These are phyloP conservation scores for Westerdykella aurantiaca DNA, from an alignment of 2,329 filamentous ascomycete species.

Conservation along the genomic window DNA sequence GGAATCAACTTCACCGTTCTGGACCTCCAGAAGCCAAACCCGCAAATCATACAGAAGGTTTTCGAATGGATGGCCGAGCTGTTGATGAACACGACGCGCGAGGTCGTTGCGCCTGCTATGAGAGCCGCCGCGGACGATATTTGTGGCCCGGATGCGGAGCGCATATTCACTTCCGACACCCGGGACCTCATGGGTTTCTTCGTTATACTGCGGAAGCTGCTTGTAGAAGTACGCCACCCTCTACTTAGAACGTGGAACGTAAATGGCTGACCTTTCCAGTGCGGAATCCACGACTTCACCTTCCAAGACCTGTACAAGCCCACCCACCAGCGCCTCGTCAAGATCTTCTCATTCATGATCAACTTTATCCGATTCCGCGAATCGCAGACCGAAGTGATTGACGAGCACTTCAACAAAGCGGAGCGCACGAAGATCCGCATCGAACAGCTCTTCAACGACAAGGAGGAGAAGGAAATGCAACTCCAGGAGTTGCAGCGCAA, in stretches of 20 bases:
- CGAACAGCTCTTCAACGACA: conserved; percentile 76
- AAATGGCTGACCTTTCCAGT: conserved; percentile 45
- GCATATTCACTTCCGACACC: conserved; percentile 74
- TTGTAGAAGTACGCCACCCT: conserved; percentile 55
- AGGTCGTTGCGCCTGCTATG: conserved; percentile 93
- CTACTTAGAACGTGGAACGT: background rate
- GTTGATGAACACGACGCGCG: conserved; percentile 86
- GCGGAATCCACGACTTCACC: conserved; percentile 87
- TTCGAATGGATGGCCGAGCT: conserved; percentile 97
- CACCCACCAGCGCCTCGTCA: conserved; percentile 81
- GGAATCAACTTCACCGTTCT: conserved; percentile 81
- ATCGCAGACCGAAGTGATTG: conserved; percentile 81
- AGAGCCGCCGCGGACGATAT: conserved; percentile 83
- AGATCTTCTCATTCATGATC: conserved; percentile 96
- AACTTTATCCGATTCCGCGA: conserved; percentile 98
- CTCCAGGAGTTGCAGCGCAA: conserved; percentile 76
- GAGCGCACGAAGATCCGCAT: conserved; percentile 83
- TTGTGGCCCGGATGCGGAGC: conserved; percentile 73
- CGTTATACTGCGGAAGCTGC: conserved; percentile 68
- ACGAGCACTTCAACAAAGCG: conserved; percentile 87
- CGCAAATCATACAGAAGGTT: conserved; percentile 91
- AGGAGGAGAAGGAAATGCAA: conserved; percentile 76
- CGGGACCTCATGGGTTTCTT: conserved; percentile 96
- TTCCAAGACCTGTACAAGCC: conserved; percentile 90
- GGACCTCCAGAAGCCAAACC: conserved; percentile 89